These are phyloP conservation scores for Hemerocallis citrina DNA, from an alignment of 106 monocot genomes.

Conservation along the genomic window DNA sequence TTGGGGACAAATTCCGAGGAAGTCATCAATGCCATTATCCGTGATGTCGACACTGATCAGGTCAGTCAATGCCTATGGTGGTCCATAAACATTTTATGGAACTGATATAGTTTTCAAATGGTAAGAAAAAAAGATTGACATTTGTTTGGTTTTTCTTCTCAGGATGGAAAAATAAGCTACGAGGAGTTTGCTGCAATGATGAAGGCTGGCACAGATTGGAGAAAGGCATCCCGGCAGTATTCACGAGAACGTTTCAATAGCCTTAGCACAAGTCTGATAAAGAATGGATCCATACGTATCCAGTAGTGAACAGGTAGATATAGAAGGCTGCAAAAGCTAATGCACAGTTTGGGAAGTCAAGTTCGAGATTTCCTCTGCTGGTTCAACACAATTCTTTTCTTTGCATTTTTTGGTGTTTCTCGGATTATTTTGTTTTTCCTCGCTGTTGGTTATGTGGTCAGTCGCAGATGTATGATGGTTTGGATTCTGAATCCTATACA, in stretches of 20 bases:
- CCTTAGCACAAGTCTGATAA: slow-evolving; percentile 11
- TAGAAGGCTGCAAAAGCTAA: background rate
- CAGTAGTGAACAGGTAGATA: background rate
- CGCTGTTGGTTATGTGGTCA: background rate
- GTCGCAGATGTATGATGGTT: background rate
- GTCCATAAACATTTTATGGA: no score
- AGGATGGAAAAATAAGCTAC: slow-evolving; percentile 23
- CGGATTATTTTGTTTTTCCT: background rate
- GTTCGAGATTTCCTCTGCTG: background rate
- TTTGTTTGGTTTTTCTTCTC: background rate
- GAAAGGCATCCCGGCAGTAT: slow-evolving; percentile 16
- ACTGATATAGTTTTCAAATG: no score
- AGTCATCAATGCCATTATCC: slow-evolving; percentile 24
- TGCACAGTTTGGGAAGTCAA: background rate
- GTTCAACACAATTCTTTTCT: background rate
- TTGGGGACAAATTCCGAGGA: slow-evolving; percentile 14
- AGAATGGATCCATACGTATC: slow-evolving; percentile 18
- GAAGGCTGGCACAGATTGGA: slow-evolving; percentile 21
- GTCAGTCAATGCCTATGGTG: background rate
- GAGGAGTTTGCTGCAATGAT: slow-evolving; percentile 20
- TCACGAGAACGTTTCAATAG: slow-evolving; percentile 15
- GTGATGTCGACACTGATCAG: slow-evolving; percentile 17
- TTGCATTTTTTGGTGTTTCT: background rate
- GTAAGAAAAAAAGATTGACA: background rate
- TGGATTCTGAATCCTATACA: background rate